Percentiles rank a stretch among this genome's conserved stretches.
Evolutionary conservation across 495 filamentous ascomycete species (phyloP).

Genomic region (Talaromyces proteolyticus): DNA sequence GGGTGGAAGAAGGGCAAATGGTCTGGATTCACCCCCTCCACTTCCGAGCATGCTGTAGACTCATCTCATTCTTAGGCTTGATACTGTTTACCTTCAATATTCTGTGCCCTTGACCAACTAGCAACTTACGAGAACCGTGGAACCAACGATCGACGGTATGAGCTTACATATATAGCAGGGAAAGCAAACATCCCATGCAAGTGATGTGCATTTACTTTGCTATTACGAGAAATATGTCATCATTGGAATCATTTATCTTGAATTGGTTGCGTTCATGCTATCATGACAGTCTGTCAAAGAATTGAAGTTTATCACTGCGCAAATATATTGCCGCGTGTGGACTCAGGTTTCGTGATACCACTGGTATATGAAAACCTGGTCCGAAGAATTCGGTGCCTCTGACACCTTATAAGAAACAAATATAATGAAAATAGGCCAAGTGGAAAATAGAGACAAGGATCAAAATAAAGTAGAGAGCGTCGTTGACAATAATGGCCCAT

Average conservation of each 20-base stretch:
- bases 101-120: neutral
- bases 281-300: neutral
- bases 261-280: neutral
- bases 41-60: neutral
- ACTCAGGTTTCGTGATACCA: neutral
- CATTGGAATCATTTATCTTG: neutral
- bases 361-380: neutral
- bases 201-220: no score
- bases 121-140: neutral
- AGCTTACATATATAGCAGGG: no score
- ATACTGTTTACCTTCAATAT: neutral
- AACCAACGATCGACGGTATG: neutral
- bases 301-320: neutral
- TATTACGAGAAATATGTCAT: neutral
- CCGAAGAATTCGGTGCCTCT: neutral
- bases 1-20: conserved; percentile 9
- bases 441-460: neutral
- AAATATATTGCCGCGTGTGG: neutral
- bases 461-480: neutral
- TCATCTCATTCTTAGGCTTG: neutral
- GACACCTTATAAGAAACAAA: conserved; percentile 1
- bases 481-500: neutral
- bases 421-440: conserved; percentile 1
- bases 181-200: no score
- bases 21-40: neutral